phyloP scores from a whole-genome alignment of 257 asterid species.

The Nicotiana sylvestris region DNA sequence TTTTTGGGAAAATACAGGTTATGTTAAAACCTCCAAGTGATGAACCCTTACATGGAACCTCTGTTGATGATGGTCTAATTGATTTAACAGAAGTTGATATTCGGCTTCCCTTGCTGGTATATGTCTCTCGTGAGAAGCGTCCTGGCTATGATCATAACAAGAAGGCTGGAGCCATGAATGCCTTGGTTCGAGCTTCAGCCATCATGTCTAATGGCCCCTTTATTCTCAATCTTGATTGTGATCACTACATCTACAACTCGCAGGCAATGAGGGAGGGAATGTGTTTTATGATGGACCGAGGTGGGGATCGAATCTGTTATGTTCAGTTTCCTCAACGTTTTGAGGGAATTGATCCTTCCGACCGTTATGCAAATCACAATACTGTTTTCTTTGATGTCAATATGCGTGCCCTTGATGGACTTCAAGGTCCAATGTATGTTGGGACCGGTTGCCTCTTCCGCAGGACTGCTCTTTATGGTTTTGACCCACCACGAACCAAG shows the following conservation, averaged over 20 bases:
- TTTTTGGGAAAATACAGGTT: slow-evolving; percentile 35
- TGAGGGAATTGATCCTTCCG: slow-evolving; percentile 87
- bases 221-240: slow-evolving; percentile 84
- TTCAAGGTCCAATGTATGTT: slow-evolving; percentile 84
- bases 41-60: slow-evolving; percentile 55
- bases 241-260: slow-evolving; percentile 86
- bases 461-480: slow-evolving; percentile 75
- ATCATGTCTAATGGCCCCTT: slow-evolving; percentile 91
- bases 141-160: slow-evolving; percentile 92
- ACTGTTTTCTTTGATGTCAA: slow-evolving; percentile 86
- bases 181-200: slow-evolving; percentile 83
- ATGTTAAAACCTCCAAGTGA: slow-evolving; percentile 95
- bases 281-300: slow-evolving; percentile 90
- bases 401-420: slow-evolving; percentile 86
- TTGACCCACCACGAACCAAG: slow-evolving; percentile 75
- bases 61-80: slow-evolving; percentile 44
- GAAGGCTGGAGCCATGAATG: slow-evolving; percentile 95
- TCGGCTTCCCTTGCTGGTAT: slow-evolving; percentile 82
- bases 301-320: slow-evolving; percentile 77
- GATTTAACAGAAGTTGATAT: slow-evolving; percentile 71
- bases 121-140: slow-evolving; percentile 84
- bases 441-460: slow-evolving; percentile 91
- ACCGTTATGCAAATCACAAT: slow-evolving; percentile 81
- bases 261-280: slow-evolving; percentile 77
- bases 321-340: slow-evolving; percentile 84